Percentiles rank a stretch among this genome's conserved stretches.
Evolutionary conservation across 2,329 filamentous ascomycete species (phyloP).

Genomic region (Zasmidium citrigriseum): DNA sequence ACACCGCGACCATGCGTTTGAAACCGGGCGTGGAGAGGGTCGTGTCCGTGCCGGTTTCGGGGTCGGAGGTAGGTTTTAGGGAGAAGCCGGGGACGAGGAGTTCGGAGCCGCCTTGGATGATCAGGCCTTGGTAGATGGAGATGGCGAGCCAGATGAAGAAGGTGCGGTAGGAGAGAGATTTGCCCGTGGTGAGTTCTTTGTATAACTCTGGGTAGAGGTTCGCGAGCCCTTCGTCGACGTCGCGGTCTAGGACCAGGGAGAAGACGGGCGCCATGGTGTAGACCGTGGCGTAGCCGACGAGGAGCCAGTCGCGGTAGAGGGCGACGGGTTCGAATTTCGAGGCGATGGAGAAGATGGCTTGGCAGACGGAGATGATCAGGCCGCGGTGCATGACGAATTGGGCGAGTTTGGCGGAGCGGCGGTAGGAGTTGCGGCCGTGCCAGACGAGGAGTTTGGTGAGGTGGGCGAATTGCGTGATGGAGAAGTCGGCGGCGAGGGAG

Average conservation of each 20-base stretch:
- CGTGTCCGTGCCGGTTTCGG: conserved; percentile 16
- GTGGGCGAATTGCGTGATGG: conserved; percentile 92
- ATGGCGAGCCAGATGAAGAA: conserved; percentile 98
- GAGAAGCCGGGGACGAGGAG: conserved; percentile 75
- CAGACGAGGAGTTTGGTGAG: conserved; percentile 96
- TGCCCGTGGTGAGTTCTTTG: conserved; percentile 90
- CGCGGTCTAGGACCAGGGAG: conserved; percentile 88
- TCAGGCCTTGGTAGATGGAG: conserved; percentile 89
- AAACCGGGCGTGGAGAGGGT: conserved; percentile 32
- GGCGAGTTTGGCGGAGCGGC: conserved; percentile 88
- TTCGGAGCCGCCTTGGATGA: conserved; percentile 94
- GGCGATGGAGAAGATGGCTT: conserved; percentile 96
- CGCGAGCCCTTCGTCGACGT: conserved; percentile 90
- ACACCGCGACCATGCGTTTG: conserved; percentile 76
- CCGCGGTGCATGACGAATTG: conserved; percentile 99
- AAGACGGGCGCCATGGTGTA: conserved; percentile 95
- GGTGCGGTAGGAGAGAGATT: conserved; percentile 84
- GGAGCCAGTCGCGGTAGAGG: conserved; percentile 92
- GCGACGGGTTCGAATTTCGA: conserved; percentile 91
- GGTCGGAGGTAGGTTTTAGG: conserved; percentile 14
- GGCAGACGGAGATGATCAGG: conserved; percentile 90
- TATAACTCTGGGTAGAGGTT: conserved; percentile 97
- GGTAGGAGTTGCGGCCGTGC: conserved; percentile 98
- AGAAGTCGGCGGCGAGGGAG: conserved; percentile 92
- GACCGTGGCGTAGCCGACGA: conserved; percentile 93